phyloP scores from a whole-genome alignment of 768 basidiomycete species.

The Leccinum incarnatum region DNA sequence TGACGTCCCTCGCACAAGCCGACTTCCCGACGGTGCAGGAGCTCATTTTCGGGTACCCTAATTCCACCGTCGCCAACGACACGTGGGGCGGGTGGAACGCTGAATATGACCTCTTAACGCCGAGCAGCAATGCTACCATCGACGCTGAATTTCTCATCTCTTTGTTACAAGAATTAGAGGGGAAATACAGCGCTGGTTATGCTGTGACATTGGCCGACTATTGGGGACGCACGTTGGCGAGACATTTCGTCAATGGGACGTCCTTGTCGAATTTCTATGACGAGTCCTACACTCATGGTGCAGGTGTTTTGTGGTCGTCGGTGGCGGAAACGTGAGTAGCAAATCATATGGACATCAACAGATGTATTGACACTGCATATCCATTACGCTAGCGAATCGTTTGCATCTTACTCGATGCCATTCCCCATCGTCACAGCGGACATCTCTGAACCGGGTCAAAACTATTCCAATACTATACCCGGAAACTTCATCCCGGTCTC shows the following conservation, averaged over 20 bases:
- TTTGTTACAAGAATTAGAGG: conserved; percentile 27
- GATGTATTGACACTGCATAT: background rate
- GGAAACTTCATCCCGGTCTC: conserved; percentile 30
- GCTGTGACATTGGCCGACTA: conserved; percentile 30
- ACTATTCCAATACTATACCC: conserved; percentile 18
- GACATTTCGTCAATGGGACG: conserved; percentile 42
- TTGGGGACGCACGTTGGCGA: conserved; percentile 28
- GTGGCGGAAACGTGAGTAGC: conserved; percentile 32
- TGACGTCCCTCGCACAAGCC: conserved; percentile 41
- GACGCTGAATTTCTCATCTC: conserved; percentile 17
- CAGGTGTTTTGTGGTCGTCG: conserved; percentile 35
- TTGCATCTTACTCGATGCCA: conserved; percentile 35
- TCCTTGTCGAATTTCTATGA: conserved; percentile 30
- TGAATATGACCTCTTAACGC: conserved; percentile 15
- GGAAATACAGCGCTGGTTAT: conserved; percentile 32
- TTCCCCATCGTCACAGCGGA: conserved; percentile 39
- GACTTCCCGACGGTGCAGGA: conserved; percentile 41
- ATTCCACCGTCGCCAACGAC: conserved; percentile 13
- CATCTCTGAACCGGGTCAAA: conserved; percentile 25
- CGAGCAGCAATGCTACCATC: conserved; percentile 18
- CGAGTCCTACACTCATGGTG: conserved; percentile 32
- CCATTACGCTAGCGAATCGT: conserved; percentile 25
- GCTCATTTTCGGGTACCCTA: conserved; percentile 33
- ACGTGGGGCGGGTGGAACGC: conserved; percentile 37
- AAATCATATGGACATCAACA: background rate